Conservation (phyloP, 306 rosid genomes). For the Bauhinia variegata region DNA sequence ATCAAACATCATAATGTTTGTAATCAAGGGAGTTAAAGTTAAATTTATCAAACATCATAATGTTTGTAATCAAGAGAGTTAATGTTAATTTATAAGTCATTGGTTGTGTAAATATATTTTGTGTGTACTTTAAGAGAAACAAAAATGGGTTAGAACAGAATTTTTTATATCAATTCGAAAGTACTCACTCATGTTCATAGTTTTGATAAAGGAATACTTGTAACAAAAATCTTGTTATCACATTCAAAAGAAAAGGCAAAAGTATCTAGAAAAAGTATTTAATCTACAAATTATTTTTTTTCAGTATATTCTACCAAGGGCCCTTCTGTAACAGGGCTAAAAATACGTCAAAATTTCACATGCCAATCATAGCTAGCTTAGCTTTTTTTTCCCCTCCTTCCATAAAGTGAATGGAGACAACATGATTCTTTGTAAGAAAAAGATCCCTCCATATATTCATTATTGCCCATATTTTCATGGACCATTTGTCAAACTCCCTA, state of each 20-base stretch:
- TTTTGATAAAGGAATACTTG: neutral
- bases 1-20: too few species aligned
- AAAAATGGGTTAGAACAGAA: too few species aligned
- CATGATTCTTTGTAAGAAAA: conserved; percentile 60
- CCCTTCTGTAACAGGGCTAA: conserved; percentile 28
- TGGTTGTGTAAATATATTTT: too few species aligned
- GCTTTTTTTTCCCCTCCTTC: conserved; percentile 37
- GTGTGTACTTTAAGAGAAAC: too few species aligned
- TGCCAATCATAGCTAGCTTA: conserved; percentile 32
- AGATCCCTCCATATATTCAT: conserved; percentile 30
- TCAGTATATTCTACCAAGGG: conserved; percentile 4
- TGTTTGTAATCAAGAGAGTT: too few species aligned
- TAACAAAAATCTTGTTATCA: conserved; percentile 34
- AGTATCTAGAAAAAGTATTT: conserved; percentile 31
- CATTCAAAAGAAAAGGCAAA: conserved; percentile 27
- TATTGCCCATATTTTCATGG: conserved; percentile 36
- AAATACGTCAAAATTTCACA: conserved; percentile 27
- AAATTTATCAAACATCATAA: too few species aligned
- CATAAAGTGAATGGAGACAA: conserved; percentile 51
- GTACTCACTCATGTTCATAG: too few species aligned
- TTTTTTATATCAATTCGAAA: neutral
- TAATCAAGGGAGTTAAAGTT: too few species aligned
- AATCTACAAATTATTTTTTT: conserved; percentile 41
- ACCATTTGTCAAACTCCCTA: conserved; percentile 53
- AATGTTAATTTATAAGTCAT: too few species aligned